phyloP scores from a whole-genome alignment of 1,139 yeast species.

The Debaryomycetaceae sp. region DNA sequence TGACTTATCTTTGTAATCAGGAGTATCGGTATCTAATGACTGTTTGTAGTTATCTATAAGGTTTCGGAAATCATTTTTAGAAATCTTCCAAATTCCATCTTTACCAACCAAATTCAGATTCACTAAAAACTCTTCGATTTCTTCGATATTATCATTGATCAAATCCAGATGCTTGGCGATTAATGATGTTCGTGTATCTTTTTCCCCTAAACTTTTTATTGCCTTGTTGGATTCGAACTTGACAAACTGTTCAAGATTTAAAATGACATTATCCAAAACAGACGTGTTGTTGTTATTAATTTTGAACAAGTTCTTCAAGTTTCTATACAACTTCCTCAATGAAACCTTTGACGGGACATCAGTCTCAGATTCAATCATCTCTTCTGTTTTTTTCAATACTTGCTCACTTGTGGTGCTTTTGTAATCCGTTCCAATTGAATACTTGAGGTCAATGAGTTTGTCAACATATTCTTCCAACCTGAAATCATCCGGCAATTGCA shows the following conservation, averaged over 20 bases:
- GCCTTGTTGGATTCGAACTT: conserved; percentile 20
- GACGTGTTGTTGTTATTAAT: conserved; percentile 31
- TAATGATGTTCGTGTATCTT: conserved; percentile 8
- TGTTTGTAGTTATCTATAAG: conserved; percentile 9
- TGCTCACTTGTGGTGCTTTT: conserved; percentile 7
- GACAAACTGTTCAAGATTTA: conserved; percentile 26
- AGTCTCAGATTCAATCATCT: conserved; percentile 11
- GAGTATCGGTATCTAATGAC: conserved; percentile 6
- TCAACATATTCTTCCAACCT: conserved; percentile 30
- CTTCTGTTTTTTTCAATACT: conserved; percentile 12
- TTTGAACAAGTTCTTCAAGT: conserved; percentile 30
- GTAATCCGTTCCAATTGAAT: conserved; percentile 20
- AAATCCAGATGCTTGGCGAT: conserved; percentile 14
- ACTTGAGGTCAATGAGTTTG: conserved; percentile 29
- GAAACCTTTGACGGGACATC: conserved; percentile 16
- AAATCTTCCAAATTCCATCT: conserved; percentile 12
- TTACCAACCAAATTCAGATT: conserved; percentile 11
- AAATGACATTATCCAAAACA: conserved; percentile 34
- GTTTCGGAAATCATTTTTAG: conserved; percentile 13
- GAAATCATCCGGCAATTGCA: conserved; percentile 38
- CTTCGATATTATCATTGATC: conserved; percentile 11
- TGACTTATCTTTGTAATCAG: conserved; percentile 12
- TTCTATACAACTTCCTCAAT: conserved; percentile 28
- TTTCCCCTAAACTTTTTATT: conserved; percentile 5
- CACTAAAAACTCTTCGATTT: conserved; percentile 12